Conservation (phyloP, 306 rosid species). For the Cicer pinnatifidum region DNA sequence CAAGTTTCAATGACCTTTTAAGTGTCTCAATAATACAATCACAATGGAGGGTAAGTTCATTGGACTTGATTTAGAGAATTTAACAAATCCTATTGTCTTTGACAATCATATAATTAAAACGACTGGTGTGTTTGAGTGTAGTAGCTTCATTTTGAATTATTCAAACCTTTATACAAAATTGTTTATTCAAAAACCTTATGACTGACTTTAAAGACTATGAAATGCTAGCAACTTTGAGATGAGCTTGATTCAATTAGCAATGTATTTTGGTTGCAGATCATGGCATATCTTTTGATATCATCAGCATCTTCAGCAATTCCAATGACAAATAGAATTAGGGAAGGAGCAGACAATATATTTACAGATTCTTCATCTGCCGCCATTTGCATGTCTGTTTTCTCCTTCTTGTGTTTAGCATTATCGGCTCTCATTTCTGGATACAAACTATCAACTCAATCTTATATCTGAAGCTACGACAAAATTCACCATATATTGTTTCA, state of each 20-base stretch:
- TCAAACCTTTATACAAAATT: conserved; percentile 22
- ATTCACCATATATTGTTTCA: conserved; percentile 23
- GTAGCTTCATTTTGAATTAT: conserved; percentile 41
- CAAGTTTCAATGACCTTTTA: conserved; percentile 7
- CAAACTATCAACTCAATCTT: conserved; percentile 63
- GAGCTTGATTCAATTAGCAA: not conserved
- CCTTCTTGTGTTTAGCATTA: conserved; percentile 60
- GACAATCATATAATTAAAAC: not conserved
- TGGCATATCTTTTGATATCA: conserved; percentile 78
- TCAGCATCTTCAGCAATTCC: conserved; percentile 76
- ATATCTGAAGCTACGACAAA: conserved; percentile 50
- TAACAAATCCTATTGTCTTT: conserved; percentile 8
- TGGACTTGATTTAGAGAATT: conserved; percentile 13
- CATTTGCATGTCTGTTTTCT: conserved; percentile 70
- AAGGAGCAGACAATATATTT: conserved; percentile 65
- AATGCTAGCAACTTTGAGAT: not conserved
- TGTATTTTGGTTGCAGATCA: conserved; percentile 54
- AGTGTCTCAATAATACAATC: not conserved
- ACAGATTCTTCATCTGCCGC: conserved; percentile 69
- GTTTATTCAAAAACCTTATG: conserved; percentile 30
- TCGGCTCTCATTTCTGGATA: conserved; percentile 71
- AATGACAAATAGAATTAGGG: conserved; percentile 68
- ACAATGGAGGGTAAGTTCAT: not conserved
- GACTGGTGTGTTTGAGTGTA: not conserved
- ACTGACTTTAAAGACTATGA: conserved; percentile 11